Evolutionary conservation across 148 eudicot genomes (phyloP), one percentile per base, ranked within the genome.

Genomic region (Limonium bicolor): DNA sequence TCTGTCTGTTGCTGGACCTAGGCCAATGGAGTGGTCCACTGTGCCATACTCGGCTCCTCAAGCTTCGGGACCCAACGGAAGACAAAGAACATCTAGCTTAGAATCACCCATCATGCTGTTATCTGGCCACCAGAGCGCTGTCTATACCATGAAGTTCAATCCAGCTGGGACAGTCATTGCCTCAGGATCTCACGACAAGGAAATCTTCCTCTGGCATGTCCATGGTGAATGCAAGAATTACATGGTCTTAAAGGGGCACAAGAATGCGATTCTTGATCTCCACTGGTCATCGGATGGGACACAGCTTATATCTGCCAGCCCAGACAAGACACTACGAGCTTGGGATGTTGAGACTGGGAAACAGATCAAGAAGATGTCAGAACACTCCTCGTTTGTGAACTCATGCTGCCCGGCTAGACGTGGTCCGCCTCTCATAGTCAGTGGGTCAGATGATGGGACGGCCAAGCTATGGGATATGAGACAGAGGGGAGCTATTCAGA

Each of bases 391-490:
- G 22, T 74, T 81, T 59, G 97, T 90, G 27, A 90, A 90, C 41
- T 80, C 95, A 5, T 84, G 95, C 62, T 77, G 81, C 43, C 87
- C 93, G 28, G 81, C 95, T 54, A 65, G 97, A 9, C 60, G 97
- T 54, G 97, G 97, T 37, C 95, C 97, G 0, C 95, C 97, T 35
- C 93, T 90, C 36, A 59, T 84, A 20, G 93, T 90, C 27, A 90
- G 97, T 16, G 97, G 97, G 29, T 90, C 97, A 3, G 95, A 90
- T 39, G 97, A 90, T 36, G 97, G 97, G 15, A 84, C 97, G 12
- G 95, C 97, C 14, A 84, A 84, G 45, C 97, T 90, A 22, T 90
- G 97, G 97, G 95, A 84, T 36, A 78, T 90, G 87, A 78, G 97
- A 19, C 97, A 84, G 29, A 62, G 97, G 60, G 97, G 97, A 14